Conservation (phyloP, 2,329 filamentous ascomycete genomes). For the Aspergillus novofumigatus region DNA sequence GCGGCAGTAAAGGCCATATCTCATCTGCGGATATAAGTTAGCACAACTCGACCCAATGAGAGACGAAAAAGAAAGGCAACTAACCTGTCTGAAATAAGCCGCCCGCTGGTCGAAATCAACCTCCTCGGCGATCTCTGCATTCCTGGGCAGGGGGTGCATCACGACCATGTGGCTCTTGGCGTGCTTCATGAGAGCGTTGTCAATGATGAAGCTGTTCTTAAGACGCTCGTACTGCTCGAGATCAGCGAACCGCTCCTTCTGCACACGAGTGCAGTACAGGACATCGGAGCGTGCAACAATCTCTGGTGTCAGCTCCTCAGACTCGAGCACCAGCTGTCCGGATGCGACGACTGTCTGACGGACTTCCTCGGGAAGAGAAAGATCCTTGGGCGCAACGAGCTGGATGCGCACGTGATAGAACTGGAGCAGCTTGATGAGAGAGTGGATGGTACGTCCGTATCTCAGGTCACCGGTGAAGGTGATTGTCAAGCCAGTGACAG, state of each 20-base stretch:
- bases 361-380: conserved; percentile 72
- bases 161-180: conserved; percentile 93
- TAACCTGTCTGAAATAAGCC: conserved; percentile 98
- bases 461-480: conserved; percentile 92
- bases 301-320: conserved; percentile 75
- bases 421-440: conserved; percentile 84
- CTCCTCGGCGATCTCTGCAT: conserved; percentile 89
- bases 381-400: conserved; percentile 76
- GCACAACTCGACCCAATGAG: conserved; percentile 17
- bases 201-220: conserved; percentile 83
- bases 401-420: conserved; percentile 96
- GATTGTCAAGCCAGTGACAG: conserved; percentile 90
- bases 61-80: conserved; percentile 33
- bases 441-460: conserved; percentile 93
- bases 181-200: conserved; percentile 83
- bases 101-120: conserved; percentile 96
- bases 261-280: conserved; percentile 92
- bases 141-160: conserved; percentile 91
- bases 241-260: conserved; percentile 91
- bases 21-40: conserved; percentile 66
- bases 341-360: conserved; percentile 66
- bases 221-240: conserved; percentile 76
- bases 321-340: conserved; percentile 73
- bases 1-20: conserved; percentile 93
- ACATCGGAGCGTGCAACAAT: conserved; percentile 85